Evolutionary conservation across 192 early-diverging fungal genomes (phyloP), one percentile per base, ranked within the genome.

Genomic region (Dimargaris cristalligena): DNA sequence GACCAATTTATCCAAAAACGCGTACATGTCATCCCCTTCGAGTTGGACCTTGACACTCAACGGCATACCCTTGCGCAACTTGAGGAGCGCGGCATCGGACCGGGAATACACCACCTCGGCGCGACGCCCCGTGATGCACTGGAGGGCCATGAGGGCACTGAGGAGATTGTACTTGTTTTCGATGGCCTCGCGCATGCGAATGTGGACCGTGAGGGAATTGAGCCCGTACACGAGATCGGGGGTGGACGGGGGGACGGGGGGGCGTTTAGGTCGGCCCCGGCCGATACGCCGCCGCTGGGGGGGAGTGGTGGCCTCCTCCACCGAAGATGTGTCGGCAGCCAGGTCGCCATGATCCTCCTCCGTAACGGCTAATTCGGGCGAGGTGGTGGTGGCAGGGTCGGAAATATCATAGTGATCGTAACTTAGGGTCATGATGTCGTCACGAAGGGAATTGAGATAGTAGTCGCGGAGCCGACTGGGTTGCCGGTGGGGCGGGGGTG

Each of bases 1-100:
- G 0, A 88, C 78, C 28, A 92, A 74, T 65, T 96, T 95, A 71
- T 99, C 95, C 59, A 99, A 63, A 62, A 99, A 97, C 56, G 83
- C 79, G 66, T 85, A 92, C 89, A 95, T 95, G 62, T 77, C 74
- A 34, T 86, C 80, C 44, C 91, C 91, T 31, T 76, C 77, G 44
- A 97, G 70, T 20, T 78, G 78, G 2, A 93, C 86, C 59, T 80
- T 78, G 65, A 86, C 87, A 32, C 87, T 87, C 58, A 95, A 79
- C 44, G 92, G 88, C 92, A 94, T 95, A 60, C 83, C 85, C 71
- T 84, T 85, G 61, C 93, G 80, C 60, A 99, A 79, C 70, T 89
- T 90, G 78, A 84, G 87, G 25, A 79, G 68, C 50, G 91, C 83
- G 34, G 89, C 91, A 35, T 83, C 79, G 34, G 65, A 78, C 63